Percentiles rank a stretch among this genome's conserved stretches.
These are phyloP conservation scores for Populus ilicifolia DNA, from an alignment of 345 rosid genomes.

Conservation along the genomic window DNA sequence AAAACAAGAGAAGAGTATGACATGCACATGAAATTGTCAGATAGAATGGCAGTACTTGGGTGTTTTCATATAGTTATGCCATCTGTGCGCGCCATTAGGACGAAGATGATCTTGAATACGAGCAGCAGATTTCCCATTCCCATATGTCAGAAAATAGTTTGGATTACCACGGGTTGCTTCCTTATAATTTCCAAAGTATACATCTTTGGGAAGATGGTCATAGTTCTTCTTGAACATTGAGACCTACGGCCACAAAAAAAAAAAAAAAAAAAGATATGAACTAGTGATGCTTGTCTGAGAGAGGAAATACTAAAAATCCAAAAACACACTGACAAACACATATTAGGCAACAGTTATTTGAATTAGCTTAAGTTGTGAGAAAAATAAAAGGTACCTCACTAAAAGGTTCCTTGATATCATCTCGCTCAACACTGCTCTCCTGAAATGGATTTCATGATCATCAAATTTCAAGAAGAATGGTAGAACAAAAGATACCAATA, in stretches of 20 bases:
- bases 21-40: not conserved
- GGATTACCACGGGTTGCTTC: slow-evolving; percentile 89
- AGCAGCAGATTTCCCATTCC: slow-evolving; percentile 97
- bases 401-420: slow-evolving; percentile 82
- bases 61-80: slow-evolving; percentile 86
- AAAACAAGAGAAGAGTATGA: not conserved
- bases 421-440: slow-evolving; percentile 93
- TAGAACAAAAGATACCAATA: not conserved
- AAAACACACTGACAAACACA: not conserved
- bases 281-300: not conserved
- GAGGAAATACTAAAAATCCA: not conserved
- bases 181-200: slow-evolving; percentile 78
- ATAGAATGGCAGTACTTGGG: slow-evolving; percentile 50
- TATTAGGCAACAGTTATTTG: not conserved
- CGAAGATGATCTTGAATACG: slow-evolving; percentile 89
- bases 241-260: slow-evolving; percentile 42
- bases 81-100: slow-evolving; percentile 97
- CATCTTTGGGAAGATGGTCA: slow-evolving; percentile 85
- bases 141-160: slow-evolving; percentile 85
- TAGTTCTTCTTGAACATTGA: slow-evolving; percentile 94
- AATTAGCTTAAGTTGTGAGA: not conserved
- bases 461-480: slow-evolving; percentile 12
- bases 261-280: not conserved
- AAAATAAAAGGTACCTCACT: slow-evolving; percentile 57
- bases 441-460: slow-evolving; percentile 34